Evolutionary conservation across 257 asterid genomes (phyloP).

Genomic region (Orobanche coerulescens): DNA sequence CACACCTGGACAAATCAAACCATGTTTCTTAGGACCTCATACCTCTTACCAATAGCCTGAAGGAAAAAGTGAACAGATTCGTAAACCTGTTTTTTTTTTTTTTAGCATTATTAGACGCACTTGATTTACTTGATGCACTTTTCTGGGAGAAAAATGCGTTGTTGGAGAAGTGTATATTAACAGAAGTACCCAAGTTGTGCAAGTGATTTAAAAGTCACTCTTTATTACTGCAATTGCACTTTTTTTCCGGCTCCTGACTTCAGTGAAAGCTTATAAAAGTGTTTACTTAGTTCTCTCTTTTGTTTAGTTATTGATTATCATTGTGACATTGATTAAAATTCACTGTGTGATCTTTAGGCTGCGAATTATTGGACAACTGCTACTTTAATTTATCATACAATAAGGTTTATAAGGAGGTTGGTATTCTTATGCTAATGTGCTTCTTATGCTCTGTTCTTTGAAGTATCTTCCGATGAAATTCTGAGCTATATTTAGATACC

Average conservation of each 20-base stretch:
- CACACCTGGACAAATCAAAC: neutral
- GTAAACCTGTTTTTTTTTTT: no score
- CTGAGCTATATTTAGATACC: neutral
- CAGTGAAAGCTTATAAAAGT: neutral
- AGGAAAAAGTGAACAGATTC: no score
- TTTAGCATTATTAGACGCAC: neutral
- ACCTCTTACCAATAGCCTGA: neutral
- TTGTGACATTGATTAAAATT: neutral
- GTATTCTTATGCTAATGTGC: neutral
- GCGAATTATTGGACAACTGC: neutral
- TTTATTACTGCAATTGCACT: neutral
- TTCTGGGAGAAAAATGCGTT: neutral
- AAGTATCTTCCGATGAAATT: neutral
- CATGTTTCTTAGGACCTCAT: neutral
- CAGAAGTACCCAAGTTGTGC: neutral
- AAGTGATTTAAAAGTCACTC: neutral
- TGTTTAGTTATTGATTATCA: neutral
- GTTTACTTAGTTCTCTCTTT: neutral
- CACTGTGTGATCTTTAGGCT: neutral
- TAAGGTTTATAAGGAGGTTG: neutral
- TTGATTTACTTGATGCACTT: neutral
- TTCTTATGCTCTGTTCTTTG: neutral
- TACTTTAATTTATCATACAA: neutral
- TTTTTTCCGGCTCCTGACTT: neutral
- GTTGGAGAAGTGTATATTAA: neutral